Evolutionary conservation across 139 green algal species (phyloP), one percentile per base, ranked within the genome.

Genomic region (Pedinophyceae sp.): DNA sequence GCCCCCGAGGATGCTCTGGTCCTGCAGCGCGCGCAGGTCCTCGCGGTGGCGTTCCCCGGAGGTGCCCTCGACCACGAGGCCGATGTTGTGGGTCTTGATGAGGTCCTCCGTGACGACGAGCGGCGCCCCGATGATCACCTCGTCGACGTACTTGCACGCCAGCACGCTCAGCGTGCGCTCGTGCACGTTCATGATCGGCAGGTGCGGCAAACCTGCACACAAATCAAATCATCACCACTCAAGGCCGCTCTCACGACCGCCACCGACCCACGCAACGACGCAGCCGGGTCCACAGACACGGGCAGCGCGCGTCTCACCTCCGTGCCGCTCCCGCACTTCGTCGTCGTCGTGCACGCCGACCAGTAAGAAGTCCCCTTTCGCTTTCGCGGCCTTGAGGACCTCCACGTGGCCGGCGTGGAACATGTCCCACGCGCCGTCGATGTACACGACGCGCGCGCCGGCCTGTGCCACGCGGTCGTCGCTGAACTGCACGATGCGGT

Each of bases 141-240:
- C 92, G 54, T 99, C 87, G 25, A 93, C 86, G 62, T 94, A 86
- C 20, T 82, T 75, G 79, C 91, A 99, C 18, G 88, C 83, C 57
- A 99, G 73, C 62, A 97, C 89, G 30, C 64, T 82, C 17, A 99
- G 77, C 39, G 70, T 79, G 59, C 92, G 80, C 77, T 99, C 92
- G 52, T 98, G 87, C 62, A 97, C 59, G 65, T 87, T 88, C 83
- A 99, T 94, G 71, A 99, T 95, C 53, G 92, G 91, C 52, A 93
- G 75, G 75, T 96, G 86, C 1, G 71, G 34, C 27, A 60, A 64
- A 1, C 70, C 47, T 70, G 20, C 27, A 40, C 27, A 27, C 17
- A 64, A 17, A 56, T 43, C 7, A 26, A 13, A 27, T 24, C 10
- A 13, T 26, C 16, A 52, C 16, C 16, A 52, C 16, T 17, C 47